These are phyloP conservation scores for Millerozyma miso DNA, from an alignment of 805 yeast species.

Conservation along the genomic window DNA sequence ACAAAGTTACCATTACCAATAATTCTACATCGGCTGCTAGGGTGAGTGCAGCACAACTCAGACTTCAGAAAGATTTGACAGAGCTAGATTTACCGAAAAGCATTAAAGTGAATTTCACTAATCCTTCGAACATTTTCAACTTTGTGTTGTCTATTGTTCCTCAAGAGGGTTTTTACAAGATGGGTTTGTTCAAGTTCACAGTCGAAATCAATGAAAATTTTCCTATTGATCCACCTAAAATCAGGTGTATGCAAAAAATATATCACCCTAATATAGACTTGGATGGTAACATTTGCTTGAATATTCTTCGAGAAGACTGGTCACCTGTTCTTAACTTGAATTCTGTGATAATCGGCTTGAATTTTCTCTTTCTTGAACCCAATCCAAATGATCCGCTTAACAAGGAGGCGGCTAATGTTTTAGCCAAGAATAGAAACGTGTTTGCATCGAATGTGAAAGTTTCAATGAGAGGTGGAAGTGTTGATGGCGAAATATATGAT, in stretches of 20 bases:
- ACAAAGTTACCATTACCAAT: conserved; percentile 14
- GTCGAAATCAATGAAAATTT: conserved; percentile 64
- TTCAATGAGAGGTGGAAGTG: conserved; percentile 70
- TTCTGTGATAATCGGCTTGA: conserved; percentile 76
- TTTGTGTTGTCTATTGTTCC: conserved; percentile 60
- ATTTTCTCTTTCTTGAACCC: conserved; percentile 84
- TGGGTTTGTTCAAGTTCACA: conserved; percentile 69
- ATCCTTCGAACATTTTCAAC: conserved; percentile 55
- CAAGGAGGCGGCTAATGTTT: conserved; percentile 73
- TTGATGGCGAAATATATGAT: conserved; percentile 60
- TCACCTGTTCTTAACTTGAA: conserved; percentile 84
- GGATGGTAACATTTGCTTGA: conserved; percentile 87
- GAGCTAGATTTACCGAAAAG: conserved; percentile 63
- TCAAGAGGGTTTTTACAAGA: conserved; percentile 64
- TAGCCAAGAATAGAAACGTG: conserved; percentile 29
- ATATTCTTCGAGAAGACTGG: conserved; percentile 94
- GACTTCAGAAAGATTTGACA: conserved; percentile 72
- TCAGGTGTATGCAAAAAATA: conserved; percentile 63
- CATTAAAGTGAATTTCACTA: conserved; percentile 47
- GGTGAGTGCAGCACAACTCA: conserved; percentile 58
- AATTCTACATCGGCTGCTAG: conserved; percentile 8
- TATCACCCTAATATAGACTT: conserved; percentile 93
- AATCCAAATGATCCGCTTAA: conserved; percentile 91
- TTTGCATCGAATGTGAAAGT: conserved; percentile 56
- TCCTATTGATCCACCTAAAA: conserved; percentile 92